Base-by-base conservation (phyloP, 2,329 filamentous ascomycete species). In the Colletotrichum lini region DNA sequence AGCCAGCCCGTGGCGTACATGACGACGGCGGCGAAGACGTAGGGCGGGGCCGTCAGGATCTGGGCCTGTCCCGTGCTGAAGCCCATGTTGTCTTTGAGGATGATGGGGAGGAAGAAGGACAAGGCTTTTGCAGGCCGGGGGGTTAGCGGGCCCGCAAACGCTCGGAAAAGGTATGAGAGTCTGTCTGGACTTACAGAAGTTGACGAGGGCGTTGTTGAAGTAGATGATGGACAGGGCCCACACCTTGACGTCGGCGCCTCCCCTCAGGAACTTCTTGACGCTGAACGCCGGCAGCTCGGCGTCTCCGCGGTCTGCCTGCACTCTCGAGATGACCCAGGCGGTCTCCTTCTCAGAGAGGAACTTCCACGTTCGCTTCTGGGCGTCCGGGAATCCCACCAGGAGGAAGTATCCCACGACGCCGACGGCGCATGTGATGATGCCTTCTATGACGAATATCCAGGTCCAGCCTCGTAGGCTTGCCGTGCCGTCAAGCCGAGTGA, bases 361-460 rank as follows among this genome's bases (percentile, higher is more conserved):
- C 0, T 40, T 65, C 59, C 68, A 74, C 30, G 69, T 47, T 4
- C 45, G 21, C 30, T 78, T 87, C 3, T 93, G 92, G 50, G 91
- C 86, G 73, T 94, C 92, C 0, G 94, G 94, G 77, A 94, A 96
- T 76, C 96, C 93, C 75, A 93, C 88, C 89, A 94, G 82, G 90
- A 94, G 7, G 88, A 91, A 1, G 84, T 80, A 9, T 91, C 73
- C 1, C 90, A 50, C 8, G 15, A 61, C n/a, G 7, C 67, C 67
- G 4, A 67, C 45, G 18, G 18, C 23, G 57, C 67, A 70, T 12
- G 67, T 94, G 0, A 88, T 84, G 1, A 94, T 80, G 2, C 93
- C 93, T 80, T 93, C 90, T 26, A 92, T 82, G 67, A 92, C 88
- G 70, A 90, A 90, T 65, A 90, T 89, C 89, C 86, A 91, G 2